Evolutionary conservation across 176 grass and related monocot species (phyloP).

Genomic region (Cenchrus americanus): DNA sequence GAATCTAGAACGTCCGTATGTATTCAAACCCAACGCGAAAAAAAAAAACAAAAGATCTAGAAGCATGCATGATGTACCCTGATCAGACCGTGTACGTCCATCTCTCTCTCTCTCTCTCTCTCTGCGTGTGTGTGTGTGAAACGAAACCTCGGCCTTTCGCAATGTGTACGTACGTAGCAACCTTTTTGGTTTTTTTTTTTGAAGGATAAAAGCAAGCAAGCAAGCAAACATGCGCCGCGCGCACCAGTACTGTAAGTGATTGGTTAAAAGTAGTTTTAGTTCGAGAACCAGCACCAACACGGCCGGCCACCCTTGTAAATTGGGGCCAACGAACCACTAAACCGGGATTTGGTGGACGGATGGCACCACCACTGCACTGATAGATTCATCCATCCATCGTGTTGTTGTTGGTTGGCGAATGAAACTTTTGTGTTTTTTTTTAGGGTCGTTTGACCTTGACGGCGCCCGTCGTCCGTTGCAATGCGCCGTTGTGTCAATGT

Average conservation of each 20-base stretch:
- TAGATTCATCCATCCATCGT: too few relatives aligned
- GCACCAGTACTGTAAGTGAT: too few relatives aligned
- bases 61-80: neutral
- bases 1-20: neutral
- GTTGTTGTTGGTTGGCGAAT: slow-evolving; percentile 33
- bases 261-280: too few relatives aligned
- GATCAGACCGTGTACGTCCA: neutral
- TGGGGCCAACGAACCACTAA: slow-evolving; percentile 43
- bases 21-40: neutral
- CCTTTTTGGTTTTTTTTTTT: too few relatives aligned
- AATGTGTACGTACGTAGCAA: neutral
- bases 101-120: too few relatives aligned
- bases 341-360: slow-evolving; percentile 38
- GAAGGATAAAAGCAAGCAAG: too few relatives aligned
- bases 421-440: too few relatives aligned
- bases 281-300: too few relatives aligned
- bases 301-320: slow-evolving; percentile 14
- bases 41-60: slow-evolving; percentile 12
- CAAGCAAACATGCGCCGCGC: too few relatives aligned
- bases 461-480: slow-evolving; percentile 11
- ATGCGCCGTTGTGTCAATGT: slow-evolving; percentile 24
- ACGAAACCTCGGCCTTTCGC: neutral
- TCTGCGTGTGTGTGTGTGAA: neutral
- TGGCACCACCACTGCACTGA: slow-evolving; percentile 36
- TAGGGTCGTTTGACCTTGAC: slow-evolving; percentile 41